phyloP scores from a whole-genome alignment of 106 monocot genomes.

The Dendrobium officinale region DNA sequence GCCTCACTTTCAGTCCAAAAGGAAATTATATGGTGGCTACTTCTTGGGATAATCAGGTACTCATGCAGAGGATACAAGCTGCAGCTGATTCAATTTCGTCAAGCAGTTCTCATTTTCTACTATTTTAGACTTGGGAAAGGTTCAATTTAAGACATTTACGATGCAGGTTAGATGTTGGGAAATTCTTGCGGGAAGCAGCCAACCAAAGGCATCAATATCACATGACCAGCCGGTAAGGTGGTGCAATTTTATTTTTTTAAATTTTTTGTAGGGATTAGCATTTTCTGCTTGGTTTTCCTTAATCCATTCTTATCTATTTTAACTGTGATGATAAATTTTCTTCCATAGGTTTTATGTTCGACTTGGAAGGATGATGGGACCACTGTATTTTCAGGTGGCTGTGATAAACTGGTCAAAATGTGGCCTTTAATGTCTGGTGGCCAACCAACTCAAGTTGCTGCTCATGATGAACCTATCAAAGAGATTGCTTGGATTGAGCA shows the following conservation, averaged over 20 bases:
- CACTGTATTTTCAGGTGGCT: slow-evolving; percentile 87
- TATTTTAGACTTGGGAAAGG: not conserved
- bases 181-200: slow-evolving; percentile 56
- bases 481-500: slow-evolving; percentile 87
- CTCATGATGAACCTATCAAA: slow-evolving; percentile 89
- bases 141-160: not conserved
- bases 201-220: slow-evolving; percentile 80
- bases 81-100: not conserved
- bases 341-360: slow-evolving; percentile 79
- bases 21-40: slow-evolving; percentile 83
- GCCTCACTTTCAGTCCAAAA: slow-evolving; percentile 91
- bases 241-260: not conserved
- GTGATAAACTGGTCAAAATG: slow-evolving; percentile 95
- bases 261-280: not conserved
- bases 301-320: not conserved
- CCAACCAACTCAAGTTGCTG: slow-evolving; percentile 72
- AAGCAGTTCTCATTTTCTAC: not conserved
- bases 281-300: not conserved
- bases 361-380: slow-evolving; percentile 97
- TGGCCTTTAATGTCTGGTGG: slow-evolving; percentile 94
- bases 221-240: slow-evolving; percentile 80
- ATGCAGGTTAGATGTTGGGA: slow-evolving; percentile 94
- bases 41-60: slow-evolving; percentile 98
- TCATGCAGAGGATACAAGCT: not conserved
- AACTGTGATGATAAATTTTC: not conserved